A percentile compares a stretch with the other conserved stretches of the same genome.
These are phyloP conservation scores for Naganishia vaughanmartiniae DNA, from an alignment of 768 basidiomycete genomes.

Conservation along the genomic window DNA sequence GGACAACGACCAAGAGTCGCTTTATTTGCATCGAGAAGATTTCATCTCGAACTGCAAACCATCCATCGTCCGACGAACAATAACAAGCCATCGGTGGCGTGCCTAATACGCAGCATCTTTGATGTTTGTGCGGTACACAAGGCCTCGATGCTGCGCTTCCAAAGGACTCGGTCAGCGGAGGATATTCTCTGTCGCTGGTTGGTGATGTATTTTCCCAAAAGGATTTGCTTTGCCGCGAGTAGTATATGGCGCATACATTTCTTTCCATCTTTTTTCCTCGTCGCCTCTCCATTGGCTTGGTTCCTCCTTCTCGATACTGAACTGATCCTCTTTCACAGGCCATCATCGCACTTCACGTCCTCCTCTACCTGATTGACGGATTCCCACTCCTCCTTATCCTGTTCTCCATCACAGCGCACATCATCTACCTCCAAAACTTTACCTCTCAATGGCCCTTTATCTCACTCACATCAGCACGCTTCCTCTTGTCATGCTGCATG, in stretches of 20 bases:
- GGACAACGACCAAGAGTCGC: neutral
- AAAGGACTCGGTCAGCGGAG: neutral
- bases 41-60: neutral
- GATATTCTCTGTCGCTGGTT: neutral
- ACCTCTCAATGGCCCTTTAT: conserved; percentile 86
- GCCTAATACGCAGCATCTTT: too few species aligned
- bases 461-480: conserved; percentile 76
- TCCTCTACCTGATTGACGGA: conserved; percentile 75
- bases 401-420: conserved; percentile 79
- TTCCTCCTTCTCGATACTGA: neutral
- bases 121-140: too few species aligned
- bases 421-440: conserved; percentile 91
- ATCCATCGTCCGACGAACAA: too few species aligned
- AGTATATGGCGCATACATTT: too few species aligned
- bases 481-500: conserved; percentile 77
- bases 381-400: conserved; percentile 71
- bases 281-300: neutral
- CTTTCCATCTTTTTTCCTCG: too few species aligned
- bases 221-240: too few species aligned
- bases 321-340: conserved; percentile 56
- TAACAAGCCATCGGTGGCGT: too few species aligned
- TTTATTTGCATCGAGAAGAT: neutral
- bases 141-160: too few species aligned
- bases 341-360: conserved; percentile 71
- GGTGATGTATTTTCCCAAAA: neutral